Evolutionary conservation across 768 basidiomycete species (phyloP).

Genomic region (Rhizopogon vulgaris): DNA sequence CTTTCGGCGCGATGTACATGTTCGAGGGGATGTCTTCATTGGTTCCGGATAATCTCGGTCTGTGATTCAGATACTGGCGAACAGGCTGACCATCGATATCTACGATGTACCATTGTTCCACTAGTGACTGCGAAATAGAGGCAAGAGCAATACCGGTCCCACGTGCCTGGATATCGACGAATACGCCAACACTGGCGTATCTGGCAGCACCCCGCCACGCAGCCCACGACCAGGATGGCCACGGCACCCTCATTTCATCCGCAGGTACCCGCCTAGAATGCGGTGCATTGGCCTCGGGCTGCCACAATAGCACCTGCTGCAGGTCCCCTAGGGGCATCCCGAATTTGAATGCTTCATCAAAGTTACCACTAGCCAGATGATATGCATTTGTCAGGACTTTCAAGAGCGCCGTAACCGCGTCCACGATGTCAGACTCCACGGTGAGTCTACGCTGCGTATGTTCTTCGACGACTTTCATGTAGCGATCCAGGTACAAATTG

Average conservation of each 20-base stretch:
- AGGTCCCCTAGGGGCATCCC: not conserved
- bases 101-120: constrained; percentile 12
- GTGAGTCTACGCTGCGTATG: too few relatives aligned
- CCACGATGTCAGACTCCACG: too few relatives aligned
- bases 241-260: not conserved
- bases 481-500: too few relatives aligned
- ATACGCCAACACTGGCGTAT: not conserved
- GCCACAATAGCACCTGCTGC: constrained; percentile 14
- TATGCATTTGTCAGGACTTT: too few relatives aligned
- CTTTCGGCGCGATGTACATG: not conserved
- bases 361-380: too few relatives aligned
- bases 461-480: too few relatives aligned
- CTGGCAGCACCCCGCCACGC: constrained; percentile 15
- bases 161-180: not conserved
- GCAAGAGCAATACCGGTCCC: not conserved
- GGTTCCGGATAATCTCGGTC: not conserved
- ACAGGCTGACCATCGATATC: constrained; percentile 6
- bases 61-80: constrained; percentile 6
- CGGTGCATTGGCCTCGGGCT: constrained; percentile 9
- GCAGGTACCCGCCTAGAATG: constrained; percentile 7
- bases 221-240: constrained; percentile 22
- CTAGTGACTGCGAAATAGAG: constrained; percentile 11
- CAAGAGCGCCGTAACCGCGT: too few relatives aligned
- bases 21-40: not conserved
- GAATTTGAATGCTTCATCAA: too few relatives aligned